Conservation (phyloP, 2,329 filamentous ascomycete genomes). For the Dothistroma septosporum region DNA sequence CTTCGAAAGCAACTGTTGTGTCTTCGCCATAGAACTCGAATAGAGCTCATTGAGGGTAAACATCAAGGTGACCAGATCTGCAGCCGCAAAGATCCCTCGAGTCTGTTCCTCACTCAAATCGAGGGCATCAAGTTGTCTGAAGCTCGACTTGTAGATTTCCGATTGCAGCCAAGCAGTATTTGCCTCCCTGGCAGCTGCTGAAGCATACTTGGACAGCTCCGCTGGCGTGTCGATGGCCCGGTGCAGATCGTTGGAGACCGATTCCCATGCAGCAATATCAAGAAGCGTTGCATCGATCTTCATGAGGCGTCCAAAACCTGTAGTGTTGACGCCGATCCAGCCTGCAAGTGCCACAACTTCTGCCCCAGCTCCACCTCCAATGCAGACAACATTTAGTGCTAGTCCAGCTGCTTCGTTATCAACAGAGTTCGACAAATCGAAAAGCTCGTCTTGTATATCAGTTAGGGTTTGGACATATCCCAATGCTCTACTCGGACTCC, state of each 20-base stretch:
- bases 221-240: conserved; percentile 52
- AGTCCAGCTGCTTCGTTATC: not conserved
- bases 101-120: conserved; percentile 37
- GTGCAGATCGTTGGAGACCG: conserved; percentile 58
- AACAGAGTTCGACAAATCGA: not conserved
- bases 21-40: conserved; percentile 66
- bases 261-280: conserved; percentile 76
- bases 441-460: conserved; percentile 30
- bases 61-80: conserved; percentile 68
- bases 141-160: conserved; percentile 37
- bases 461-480: conserved; percentile 67
- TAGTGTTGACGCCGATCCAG: conserved; percentile 35
- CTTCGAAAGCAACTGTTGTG: conserved; percentile 69
- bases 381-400: conserved; percentile 47
- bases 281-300: conserved; percentile 58
- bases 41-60: conserved; percentile 98
- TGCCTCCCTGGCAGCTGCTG: conserved; percentile 41
- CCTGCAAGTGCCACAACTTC: conserved; percentile 63
- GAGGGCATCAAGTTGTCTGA: conserved; percentile 52
- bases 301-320: not conserved
- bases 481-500: conserved; percentile 82
- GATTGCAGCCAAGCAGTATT: conserved; percentile 38
- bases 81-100: conserved; percentile 27
- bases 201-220: conserved; percentile 46
- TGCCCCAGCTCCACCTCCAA: conserved; percentile 63